Evolutionary conservation across 345 rosid genomes (phyloP).

Genomic region (Excoecaria cochinchinensis): DNA sequence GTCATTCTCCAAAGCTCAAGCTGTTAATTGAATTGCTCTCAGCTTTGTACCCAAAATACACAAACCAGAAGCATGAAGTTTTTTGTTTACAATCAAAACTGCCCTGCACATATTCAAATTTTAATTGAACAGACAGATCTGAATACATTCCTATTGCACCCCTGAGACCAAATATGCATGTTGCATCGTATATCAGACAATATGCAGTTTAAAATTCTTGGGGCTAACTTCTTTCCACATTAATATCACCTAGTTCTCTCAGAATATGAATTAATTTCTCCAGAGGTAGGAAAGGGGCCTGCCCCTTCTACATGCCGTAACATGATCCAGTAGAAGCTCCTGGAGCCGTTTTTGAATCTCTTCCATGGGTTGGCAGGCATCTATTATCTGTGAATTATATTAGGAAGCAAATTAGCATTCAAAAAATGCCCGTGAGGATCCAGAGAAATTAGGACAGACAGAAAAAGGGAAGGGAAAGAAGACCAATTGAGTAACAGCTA

Average conservation of each 20-base stretch:
- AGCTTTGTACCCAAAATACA: too few species aligned
- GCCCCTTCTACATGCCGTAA: conserved; percentile 51
- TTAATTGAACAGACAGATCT: too few species aligned
- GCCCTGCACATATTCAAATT: too few species aligned
- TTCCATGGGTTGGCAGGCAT: conserved; percentile 59
- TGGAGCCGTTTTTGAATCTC: conserved; percentile 63
- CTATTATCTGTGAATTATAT: conserved; percentile 44
- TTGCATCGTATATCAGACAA: background rate
- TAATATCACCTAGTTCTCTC: background rate
- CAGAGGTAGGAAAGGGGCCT: conserved; percentile 56
- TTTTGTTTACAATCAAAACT: too few species aligned
- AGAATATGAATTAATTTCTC: conserved; percentile 24
- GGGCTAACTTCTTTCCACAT: background rate
- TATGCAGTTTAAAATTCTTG: background rate
- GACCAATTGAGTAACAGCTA: background rate
- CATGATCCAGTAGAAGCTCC: conserved; percentile 38
- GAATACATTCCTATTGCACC: too few species aligned
- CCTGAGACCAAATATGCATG: too few species aligned
- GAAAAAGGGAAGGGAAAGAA: background rate
- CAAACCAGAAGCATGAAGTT: too few species aligned
- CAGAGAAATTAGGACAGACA: background rate
- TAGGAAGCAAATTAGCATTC: background rate
- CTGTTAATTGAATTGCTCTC: too few species aligned
- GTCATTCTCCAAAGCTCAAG: too few species aligned
- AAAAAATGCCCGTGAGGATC: background rate